Evolutionary conservation across 805 yeast species (phyloP), one percentile per base, ranked within the genome.

Genomic region (Scheffersomyces ergatensis): DNA sequence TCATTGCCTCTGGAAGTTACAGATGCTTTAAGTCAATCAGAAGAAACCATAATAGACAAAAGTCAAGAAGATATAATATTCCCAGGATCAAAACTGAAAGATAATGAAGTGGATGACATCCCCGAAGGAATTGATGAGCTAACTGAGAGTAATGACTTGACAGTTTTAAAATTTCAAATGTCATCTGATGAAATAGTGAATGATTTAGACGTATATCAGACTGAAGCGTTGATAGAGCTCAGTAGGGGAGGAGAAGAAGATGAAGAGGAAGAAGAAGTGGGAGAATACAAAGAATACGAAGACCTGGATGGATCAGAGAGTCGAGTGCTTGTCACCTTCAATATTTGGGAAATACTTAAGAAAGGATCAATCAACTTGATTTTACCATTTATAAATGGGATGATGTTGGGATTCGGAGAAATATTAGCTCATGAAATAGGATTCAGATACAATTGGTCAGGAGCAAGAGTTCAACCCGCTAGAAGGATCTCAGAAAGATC

Each of bases 401-500:
- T 92, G 63, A 90, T 90, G 96, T 75, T 92, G 37, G 98, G 98
- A 0, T 89, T 92, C 59, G 98, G 98, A 2, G 98, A 92, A 67
- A 82, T 92, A 16, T 68, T 88, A 43, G 98, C 98, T 7, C 97
- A 90, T 58, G 97, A 92, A 55, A 65, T 92, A 31, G 95, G 96
- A 5, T 86, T 87, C 68, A 72, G 74, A 36, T 83, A 78, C 64
- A 82, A 87, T 34, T 85, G 93, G 86, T 55, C 71, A 17, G 89
- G 85, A 5, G 89, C 89, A 12, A 75, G 73, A 54, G 89, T 80
- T 38, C 59, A 63, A 37, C 77, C 76, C 1, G 58, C 63, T 11
- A 49, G 57, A 42, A 57, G 70, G 45, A 42, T 58, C 36, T 54
- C 50, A 39, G 48, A 49, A 37, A 55, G 50, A 46, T 7, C 5